Percentiles rank a stretch among this genome's conserved stretches.
These are phyloP conservation scores for Thelonectria olida DNA, from an alignment of 2,329 filamentous ascomycete genomes.

Conservation along the genomic window DNA sequence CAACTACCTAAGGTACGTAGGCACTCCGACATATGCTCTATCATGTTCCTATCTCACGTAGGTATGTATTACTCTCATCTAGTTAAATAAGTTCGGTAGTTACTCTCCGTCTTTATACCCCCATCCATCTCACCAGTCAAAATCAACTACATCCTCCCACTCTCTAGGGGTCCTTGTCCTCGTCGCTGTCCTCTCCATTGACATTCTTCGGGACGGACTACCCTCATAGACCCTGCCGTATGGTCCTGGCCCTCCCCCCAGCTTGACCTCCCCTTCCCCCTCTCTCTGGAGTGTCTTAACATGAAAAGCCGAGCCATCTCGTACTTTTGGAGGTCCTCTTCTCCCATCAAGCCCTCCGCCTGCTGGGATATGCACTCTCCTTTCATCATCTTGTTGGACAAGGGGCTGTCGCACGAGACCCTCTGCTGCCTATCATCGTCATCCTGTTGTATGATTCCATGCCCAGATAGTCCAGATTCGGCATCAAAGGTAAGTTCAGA, in stretches of 20 bases:
- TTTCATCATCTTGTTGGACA: conserved; percentile 66
- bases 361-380: conserved; percentile 73
- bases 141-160: neutral
- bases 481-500: conserved; percentile 46
- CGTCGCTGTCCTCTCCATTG: neutral
- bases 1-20: no score
- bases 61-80: neutral
- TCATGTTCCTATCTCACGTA: neutral
- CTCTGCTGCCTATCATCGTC: conserved; percentile 40
- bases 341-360: conserved; percentile 80
- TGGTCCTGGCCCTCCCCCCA: conserved; percentile 6
- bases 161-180: neutral
- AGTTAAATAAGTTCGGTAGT: no score
- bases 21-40: neutral
- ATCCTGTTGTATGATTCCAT: neutral
- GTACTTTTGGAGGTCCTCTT: conserved; percentile 80
- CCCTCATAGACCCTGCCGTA: conserved; percentile 15
- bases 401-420: conserved; percentile 73
- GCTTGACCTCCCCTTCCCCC: neutral
- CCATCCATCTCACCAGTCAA: no score
- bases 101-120: no score
- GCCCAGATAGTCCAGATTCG: conserved; percentile 21
- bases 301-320: conserved; percentile 63
- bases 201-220: neutral
- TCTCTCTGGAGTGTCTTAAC: neutral